Evolutionary conservation across 164 flowering plant species (phyloP), one percentile per base, ranked within the genome.

Genomic region (Tinospora cordifolia): DNA sequence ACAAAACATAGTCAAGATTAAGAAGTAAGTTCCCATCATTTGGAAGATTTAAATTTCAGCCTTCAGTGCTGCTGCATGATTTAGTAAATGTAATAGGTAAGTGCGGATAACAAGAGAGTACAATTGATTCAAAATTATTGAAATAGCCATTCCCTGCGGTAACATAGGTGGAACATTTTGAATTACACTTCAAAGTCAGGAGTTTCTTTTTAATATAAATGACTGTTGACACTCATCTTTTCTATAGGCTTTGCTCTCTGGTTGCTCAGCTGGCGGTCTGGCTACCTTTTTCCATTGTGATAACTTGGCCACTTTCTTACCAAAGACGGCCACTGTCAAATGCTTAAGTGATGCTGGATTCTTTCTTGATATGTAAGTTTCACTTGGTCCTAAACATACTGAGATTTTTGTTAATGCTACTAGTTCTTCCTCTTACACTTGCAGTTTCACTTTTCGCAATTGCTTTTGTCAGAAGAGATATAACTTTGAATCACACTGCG

Each of bases 291-390:
- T 86, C 70, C 98, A 95, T 47, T 95, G 99, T 75, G 91, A 92
- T 71, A 76, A 84, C 65, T 87, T 92, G 79, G 78, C 85, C 51
- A 74, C 69, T 0, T 74, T 79, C 72, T 78, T 95, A 69, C 96
- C 99, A 22, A 64, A n/a, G 19, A 84, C 72, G 72, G 79, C 97
- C 3, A 80, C 58, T 57, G 94, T 89, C 8, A 95, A 95, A 78
- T 95, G 99, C 83, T 77, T 92, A 77, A 91, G 99, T 60, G 99
- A 95, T 72, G 99, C 92, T 49, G 99, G 99, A 39, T 90, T 92
- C 74, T 95, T 95, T 74, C 83, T 95, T 40, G 92, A 92, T 65
- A 75, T 59, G 99, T 92, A 81, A 78, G 86, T 79, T 71, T 19
- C 39, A 59, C 54, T 62, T 34, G 62, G n/a, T 27, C 67, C 19